Conservation (phyloP, 345 rosid species). For the Brassica juncea region DNA sequence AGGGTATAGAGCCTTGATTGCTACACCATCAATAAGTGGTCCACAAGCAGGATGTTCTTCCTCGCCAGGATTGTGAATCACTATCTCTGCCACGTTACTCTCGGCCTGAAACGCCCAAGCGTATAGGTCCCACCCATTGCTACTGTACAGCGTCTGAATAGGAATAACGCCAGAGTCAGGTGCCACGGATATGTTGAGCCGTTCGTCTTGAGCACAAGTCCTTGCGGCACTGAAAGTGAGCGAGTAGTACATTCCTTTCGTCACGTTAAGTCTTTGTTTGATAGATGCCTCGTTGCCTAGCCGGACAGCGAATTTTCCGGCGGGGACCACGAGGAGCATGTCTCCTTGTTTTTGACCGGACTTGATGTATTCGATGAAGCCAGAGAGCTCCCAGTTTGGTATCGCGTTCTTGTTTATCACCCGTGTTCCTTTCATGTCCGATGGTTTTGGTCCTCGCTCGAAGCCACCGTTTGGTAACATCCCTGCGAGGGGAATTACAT, state of each 20-base stretch:
- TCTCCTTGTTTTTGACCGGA: slow-evolving; percentile 95
- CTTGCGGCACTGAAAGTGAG: slow-evolving; percentile 88
- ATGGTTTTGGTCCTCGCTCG: slow-evolving; percentile 62
- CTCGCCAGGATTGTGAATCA: slow-evolving; percentile 79
- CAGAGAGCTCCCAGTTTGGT: slow-evolving; percentile 77
- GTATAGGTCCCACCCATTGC: slow-evolving; percentile 83
- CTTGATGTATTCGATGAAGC: slow-evolving; percentile 80
- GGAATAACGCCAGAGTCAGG: slow-evolving; percentile 80
- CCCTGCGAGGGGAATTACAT: slow-evolving; percentile 40
- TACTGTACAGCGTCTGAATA: slow-evolving; percentile 77
- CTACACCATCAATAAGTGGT: slow-evolving; percentile 74
- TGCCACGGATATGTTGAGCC: slow-evolving; percentile 71
- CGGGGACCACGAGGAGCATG: slow-evolving; percentile 88
- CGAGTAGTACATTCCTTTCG: slow-evolving; percentile 61
- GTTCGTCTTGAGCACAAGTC: slow-evolving; percentile 90
- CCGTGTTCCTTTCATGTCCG: slow-evolving; percentile 65
- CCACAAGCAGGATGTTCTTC: slow-evolving; percentile 94
- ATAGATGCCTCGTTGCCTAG: slow-evolving; percentile 89
- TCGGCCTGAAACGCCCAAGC: slow-evolving; percentile 78
- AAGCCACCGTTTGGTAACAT: slow-evolving; percentile 78
- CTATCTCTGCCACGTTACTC: slow-evolving; percentile 45
- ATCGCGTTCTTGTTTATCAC: slow-evolving; percentile 53
- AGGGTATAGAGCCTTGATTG: slow-evolving; percentile 61
- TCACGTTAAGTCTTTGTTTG: slow-evolving; percentile 60
- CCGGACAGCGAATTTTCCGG: slow-evolving; percentile 73